These are phyloP conservation scores for Leccinum ochraceum DNA, from an alignment of 768 basidiomycete species.

Conservation along the genomic window DNA sequence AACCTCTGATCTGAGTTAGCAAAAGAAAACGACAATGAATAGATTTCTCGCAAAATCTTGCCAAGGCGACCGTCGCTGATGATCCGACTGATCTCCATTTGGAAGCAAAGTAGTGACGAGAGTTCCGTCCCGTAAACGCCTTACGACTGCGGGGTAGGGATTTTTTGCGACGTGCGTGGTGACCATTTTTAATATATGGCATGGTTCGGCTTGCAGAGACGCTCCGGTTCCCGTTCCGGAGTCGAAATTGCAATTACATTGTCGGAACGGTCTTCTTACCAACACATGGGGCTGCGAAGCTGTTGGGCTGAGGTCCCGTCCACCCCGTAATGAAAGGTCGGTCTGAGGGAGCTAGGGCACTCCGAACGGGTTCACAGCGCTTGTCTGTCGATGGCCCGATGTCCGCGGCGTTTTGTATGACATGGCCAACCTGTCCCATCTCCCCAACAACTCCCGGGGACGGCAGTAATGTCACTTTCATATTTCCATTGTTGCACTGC, in stretches of 20 bases:
- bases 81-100: slow-evolving; percentile 5
- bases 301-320: slow-evolving; percentile 11
- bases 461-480: slow-evolving; percentile 6
- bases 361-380: slow-evolving; percentile 17
- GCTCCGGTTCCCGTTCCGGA: background rate
- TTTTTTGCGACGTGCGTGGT: slow-evolving; percentile 17
- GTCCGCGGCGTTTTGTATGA: slow-evolving; percentile 28
- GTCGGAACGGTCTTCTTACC: slow-evolving; percentile 4
- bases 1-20: background rate
- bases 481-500: background rate
- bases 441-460: slow-evolving; percentile 15
- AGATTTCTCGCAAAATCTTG: background rate
- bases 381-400: slow-evolving; percentile 11
- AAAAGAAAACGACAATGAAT: background rate
- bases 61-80: slow-evolving; percentile 6
- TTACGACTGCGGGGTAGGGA: slow-evolving; percentile 28
- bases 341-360: slow-evolving; percentile 12
- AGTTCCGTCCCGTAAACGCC: slow-evolving; percentile 5
- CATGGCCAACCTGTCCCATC: slow-evolving; percentile 3
- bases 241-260: slow-evolving; percentile 5
- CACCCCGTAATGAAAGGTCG: slow-evolving; percentile 26
- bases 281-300: slow-evolving; percentile 17
- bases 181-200: background rate
- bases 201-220: background rate
- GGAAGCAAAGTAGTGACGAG: slow-evolving; percentile 2